Base-by-base conservation (phyloP, 1,284 basidiomycete genomes). In the Cutaneotrichosporon cyanovorans region DNA sequence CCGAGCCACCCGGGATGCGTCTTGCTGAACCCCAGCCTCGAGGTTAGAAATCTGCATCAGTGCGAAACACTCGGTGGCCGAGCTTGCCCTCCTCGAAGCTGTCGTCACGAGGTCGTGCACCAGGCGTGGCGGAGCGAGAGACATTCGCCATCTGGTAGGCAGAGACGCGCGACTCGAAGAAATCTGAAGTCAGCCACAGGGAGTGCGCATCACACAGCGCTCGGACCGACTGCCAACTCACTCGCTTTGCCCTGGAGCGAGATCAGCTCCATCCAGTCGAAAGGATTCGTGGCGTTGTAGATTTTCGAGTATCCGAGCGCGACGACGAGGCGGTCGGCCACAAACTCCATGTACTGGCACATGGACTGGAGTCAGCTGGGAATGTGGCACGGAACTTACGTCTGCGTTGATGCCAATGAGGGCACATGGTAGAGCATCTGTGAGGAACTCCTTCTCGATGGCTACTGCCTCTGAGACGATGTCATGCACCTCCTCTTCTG, bases 341-440 rank as follows among this genome's bases (percentile, higher is more conserved):
- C 89, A 58, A 92, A 96, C 68, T 93, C 87, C 57, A 96, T 95
- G 73, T 95, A 96, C 61, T 88, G 87, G 63, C 82, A 78, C 87
- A 91, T 90, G 16, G 88, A 75, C 45, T 76, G 75, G 79, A 83
- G 85, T 84, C 84, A 89, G 58, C 36, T 16, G 21, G 15, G n/a
- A 9, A 8, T 12, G 3, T 18, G 16, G 9, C 19, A 7, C 5
- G 1, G 51, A 61, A 72, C 75, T 73, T 33, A 75, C 63, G 33
- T 60, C 62, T 1, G 69, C 63, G 58, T 76, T 77, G 71, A 78
- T 77, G 40, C 76, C 76, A 43, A 78, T 77, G 28, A 78, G 60
- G 11, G 61, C 58, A 42, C 68, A 69, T 1, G 76, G 76, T 4
- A 78, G 56, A 1, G 76, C 73, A 30, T 74, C 84, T 3, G 82